These are phyloP conservation scores for Isoetes taiwanensis DNA, from an alignment of 75 land plant genomes.

Conservation along the genomic window DNA sequence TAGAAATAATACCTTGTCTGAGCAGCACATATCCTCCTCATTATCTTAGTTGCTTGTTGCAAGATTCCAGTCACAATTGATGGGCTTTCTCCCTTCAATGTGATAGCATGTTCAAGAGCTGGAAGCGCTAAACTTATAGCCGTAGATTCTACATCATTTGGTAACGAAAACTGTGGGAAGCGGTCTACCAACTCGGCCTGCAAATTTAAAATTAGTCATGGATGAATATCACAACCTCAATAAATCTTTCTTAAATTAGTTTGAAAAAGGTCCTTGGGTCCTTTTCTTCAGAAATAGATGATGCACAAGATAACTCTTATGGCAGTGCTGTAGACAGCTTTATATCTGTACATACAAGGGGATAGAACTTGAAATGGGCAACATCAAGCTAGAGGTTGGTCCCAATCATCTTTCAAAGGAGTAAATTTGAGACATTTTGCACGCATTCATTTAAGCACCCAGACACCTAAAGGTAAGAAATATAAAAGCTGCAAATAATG, in stretches of 20 bases:
- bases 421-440: too few species aligned
- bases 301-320: background rate
- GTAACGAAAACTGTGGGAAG: conserved; percentile 17
- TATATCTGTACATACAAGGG: conserved; percentile 3
- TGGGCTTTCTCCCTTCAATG: conserved; percentile 24
- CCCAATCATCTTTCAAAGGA: too few species aligned
- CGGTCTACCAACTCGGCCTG: conserved; percentile 37
- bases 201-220: background rate
- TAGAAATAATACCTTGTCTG: conserved; percentile 15
- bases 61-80: conserved; percentile 14
- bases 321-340: background rate
- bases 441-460: too few species aligned
- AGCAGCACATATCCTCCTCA: conserved; percentile 22
- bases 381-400: too few species aligned
- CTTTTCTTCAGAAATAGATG: background rate
- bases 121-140: conserved; percentile 27
- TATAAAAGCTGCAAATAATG: too few species aligned
- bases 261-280: background rate
- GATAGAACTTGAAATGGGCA: conserved; percentile 7
- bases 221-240: background rate
- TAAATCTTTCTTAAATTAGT: background rate
- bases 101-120: conserved; percentile 19
- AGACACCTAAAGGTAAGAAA: too few species aligned
- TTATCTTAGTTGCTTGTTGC: conserved; percentile 15
- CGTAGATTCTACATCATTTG: conserved; percentile 32